These are phyloP conservation scores for Phytophthora hibernalis DNA, from an alignment of 352 stramenopile species.

Conservation along the genomic window DNA sequence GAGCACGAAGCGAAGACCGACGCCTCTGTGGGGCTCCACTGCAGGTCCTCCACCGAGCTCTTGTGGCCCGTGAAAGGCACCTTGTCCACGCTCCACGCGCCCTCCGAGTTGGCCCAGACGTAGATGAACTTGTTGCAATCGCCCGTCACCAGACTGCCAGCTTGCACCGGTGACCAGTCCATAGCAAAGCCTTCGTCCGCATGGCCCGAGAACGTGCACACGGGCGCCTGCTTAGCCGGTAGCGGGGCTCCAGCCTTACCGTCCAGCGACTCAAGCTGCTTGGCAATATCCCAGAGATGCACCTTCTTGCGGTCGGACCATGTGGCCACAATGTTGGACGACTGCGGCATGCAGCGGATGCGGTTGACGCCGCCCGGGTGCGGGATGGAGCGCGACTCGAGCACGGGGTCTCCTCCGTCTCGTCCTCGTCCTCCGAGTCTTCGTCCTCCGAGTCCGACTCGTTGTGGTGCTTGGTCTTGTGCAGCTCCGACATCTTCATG, in stretches of 20 bases:
- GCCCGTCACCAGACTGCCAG: conserved; percentile 93
- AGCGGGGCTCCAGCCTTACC: conserved; percentile 68
- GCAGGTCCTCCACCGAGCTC: conserved; percentile 97
- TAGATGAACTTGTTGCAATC: conserved; percentile 98
- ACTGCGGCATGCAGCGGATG: conserved; percentile 95
- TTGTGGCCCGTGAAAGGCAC: conserved; percentile 93
- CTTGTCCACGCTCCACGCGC: conserved; percentile 88
- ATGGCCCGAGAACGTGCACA: conserved; percentile 97
- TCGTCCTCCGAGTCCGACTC: conserved; percentile 79
- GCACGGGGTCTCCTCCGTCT: conserved; percentile 96
- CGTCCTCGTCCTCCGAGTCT: conserved; percentile 92
- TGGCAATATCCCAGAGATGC: conserved; percentile 96
- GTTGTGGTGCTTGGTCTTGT: conserved; percentile 92
- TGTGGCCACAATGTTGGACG: conserved; percentile 96
- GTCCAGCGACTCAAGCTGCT: conserved; percentile 90
- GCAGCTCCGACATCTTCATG: conserved; percentile 97
- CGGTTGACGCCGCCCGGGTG: conserved; percentile 97
- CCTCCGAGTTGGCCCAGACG: conserved; percentile 89
- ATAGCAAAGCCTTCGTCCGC: conserved; percentile 97
- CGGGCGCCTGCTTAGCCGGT: conserved; percentile 60
- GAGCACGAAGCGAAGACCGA: conserved; percentile 97
- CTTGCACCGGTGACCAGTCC: conserved; percentile 95
- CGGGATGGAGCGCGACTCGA: conserved; percentile 95
- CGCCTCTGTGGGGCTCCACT: conserved; percentile 97
- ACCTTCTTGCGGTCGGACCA: conserved; percentile 97